These are phyloP conservation scores for Candida golubevii DNA, from an alignment of 805 yeast species.

Conservation along the genomic window DNA sequence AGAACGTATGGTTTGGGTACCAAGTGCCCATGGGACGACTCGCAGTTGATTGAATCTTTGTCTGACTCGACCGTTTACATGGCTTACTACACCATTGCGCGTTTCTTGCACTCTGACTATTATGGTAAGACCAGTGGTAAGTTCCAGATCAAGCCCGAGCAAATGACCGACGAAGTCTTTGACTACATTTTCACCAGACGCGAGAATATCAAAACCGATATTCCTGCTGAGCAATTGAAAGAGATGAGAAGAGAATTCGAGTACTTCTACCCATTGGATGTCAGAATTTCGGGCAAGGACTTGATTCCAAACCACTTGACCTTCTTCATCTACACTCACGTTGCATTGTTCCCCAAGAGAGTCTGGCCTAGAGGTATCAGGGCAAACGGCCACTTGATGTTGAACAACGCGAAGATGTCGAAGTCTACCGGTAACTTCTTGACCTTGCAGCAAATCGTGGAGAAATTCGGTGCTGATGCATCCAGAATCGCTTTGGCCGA, in stretches of 20 bases:
- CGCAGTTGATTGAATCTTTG: constrained; percentile 87
- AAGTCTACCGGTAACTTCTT: constrained; percentile 96
- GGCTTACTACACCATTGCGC: constrained; percentile 88
- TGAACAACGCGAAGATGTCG: constrained; percentile 97
- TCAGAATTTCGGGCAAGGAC: constrained; percentile 92
- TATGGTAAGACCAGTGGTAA: constrained; percentile 76
- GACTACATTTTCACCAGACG: constrained; percentile 81
- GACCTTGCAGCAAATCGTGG: constrained; percentile 79
- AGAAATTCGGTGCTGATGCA: constrained; percentile 96
- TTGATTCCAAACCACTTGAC: constrained; percentile 96
- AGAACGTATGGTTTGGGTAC: constrained; percentile 97
- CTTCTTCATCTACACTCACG: constrained; percentile 88
- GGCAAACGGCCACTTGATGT: constrained; percentile 90
- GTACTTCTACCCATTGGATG: constrained; percentile 93
- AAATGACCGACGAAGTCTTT: constrained; percentile 89
- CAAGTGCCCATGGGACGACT: constrained; percentile 93
- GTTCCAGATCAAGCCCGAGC: constrained; percentile 70
- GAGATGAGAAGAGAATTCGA: constrained; percentile 89
- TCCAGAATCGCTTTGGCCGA: constrained; percentile 96
- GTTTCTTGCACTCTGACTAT: constrained; percentile 79
- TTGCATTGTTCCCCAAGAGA: constrained; percentile 84
- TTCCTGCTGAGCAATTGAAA: constrained; percentile 64
- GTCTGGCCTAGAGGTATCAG: constrained; percentile 95
- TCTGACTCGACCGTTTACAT: constrained; percentile 96
- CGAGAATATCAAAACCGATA: constrained; percentile 52